These are phyloP conservation scores for Boletus vinaceobasis DNA, from an alignment of 768 basidiomycete genomes.

Conservation along the genomic window DNA sequence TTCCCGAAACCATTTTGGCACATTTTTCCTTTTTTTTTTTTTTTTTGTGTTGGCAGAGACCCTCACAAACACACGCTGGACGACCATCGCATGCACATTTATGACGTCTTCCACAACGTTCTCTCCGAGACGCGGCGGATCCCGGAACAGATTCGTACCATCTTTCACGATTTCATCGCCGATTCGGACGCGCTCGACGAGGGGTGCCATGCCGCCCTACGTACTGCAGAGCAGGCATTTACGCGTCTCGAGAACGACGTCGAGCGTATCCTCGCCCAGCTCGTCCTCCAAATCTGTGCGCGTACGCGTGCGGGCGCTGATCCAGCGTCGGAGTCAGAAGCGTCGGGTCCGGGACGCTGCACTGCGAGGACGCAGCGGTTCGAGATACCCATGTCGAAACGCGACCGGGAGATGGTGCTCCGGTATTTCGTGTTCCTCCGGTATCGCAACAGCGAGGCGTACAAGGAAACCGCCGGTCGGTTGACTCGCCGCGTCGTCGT, in stretches of 20 bases:
- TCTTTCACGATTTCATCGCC: conserved; percentile 43
- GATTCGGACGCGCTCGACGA: conserved; percentile 27
- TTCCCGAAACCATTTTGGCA: background rate
- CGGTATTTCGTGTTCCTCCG: conserved; percentile 54
- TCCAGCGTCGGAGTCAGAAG: background rate
- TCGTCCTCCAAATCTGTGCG: conserved; percentile 32
- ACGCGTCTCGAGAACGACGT: conserved; percentile 40
- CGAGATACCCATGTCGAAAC: conserved; percentile 21
- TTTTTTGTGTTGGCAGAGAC: too few relatives aligned
- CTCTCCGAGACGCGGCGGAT: conserved; percentile 44
- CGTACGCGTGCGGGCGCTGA: background rate
- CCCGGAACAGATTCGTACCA: conserved; percentile 31
- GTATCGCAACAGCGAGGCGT: conserved; percentile 53
- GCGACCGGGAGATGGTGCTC: conserved; percentile 38
- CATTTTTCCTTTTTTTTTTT: background rate
- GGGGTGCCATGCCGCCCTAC: conserved; percentile 36
- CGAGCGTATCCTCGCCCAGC: conserved; percentile 36
- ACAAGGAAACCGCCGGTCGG: conserved; percentile 35
- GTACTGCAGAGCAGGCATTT: conserved; percentile 44
- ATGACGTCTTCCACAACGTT: conserved; percentile 50
- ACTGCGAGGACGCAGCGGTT: conserved; percentile 6
- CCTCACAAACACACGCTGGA: conserved; percentile 28
- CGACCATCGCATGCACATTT: conserved; percentile 46
- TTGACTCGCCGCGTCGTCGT: conserved; percentile 25
- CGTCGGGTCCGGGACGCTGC: background rate